These are phyloP conservation scores for Trichoderma gracile DNA, from an alignment of 2,329 filamentous ascomycete genomes.

Conservation along the genomic window DNA sequence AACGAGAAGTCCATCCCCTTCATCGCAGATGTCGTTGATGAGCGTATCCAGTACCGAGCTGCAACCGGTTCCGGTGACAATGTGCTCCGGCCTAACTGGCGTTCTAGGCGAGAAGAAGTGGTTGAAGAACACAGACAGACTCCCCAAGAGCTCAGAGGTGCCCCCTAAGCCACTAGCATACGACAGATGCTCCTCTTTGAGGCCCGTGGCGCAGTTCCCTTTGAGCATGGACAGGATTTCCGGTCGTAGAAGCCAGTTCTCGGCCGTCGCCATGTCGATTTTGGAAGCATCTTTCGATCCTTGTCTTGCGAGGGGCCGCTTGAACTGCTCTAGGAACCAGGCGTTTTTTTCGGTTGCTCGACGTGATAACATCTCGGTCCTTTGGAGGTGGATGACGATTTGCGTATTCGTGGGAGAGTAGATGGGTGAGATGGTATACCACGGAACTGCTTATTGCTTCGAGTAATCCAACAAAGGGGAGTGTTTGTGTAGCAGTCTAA, in stretches of 20 bases:
- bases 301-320: conserved; percentile 10
- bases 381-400: neutral
- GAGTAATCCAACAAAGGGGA: too few relatives aligned
- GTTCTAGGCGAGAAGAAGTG: conserved; percentile 11
- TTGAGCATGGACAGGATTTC: conserved; percentile 18
- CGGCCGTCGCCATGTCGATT: conserved; percentile 22
- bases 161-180: conserved; percentile 22
- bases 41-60: conserved; percentile 16
- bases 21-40: conserved; percentile 21
- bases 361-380: conserved; percentile 12
- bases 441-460: too few relatives aligned
- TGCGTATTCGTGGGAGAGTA: too few relatives aligned
- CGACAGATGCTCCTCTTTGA: conserved; percentile 15
- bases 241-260: conserved; percentile 23
- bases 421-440: too few relatives aligned
- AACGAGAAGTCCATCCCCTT: conserved; percentile 18
- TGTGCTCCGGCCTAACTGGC: conserved; percentile 5
- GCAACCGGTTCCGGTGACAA: conserved; percentile 14
- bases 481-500: too few relatives aligned
- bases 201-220: neutral
- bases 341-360: conserved; percentile 18
- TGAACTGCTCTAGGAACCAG: conserved; percentile 23
- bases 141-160: neutral
- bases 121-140: conserved; percentile 16
- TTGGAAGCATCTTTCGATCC: neutral